Percentiles rank a stretch among this genome's conserved stretches.
phyloP scores from a whole-genome alignment of 208 protist genomes.

The Acanthamoeba triangularis region DNA sequence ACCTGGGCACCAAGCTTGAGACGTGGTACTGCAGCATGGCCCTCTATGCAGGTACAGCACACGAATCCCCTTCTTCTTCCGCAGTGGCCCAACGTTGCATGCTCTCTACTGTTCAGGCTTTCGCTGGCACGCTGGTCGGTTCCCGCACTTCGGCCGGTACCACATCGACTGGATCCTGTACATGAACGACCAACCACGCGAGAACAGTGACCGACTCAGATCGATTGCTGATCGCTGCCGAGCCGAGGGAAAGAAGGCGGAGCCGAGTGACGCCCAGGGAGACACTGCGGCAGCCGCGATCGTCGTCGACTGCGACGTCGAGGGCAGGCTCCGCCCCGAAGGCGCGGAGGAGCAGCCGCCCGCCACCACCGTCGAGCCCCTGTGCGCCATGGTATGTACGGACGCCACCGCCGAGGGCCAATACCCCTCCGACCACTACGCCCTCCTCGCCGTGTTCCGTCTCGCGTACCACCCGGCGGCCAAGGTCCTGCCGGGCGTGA shows the following conservation, averaged over 20 bases:
- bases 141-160: constrained; percentile 30
- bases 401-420: background rate
- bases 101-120: constrained; percentile 6
- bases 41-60: background rate
- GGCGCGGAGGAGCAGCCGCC: background rate
- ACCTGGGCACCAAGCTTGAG: background rate
- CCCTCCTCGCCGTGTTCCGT: background rate
- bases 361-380: background rate
- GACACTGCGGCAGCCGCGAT: background rate
- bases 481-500: background rate
- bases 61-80: no score
- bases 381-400: constrained; percentile 6
- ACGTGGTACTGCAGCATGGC: constrained; percentile 3
- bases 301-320: no score
- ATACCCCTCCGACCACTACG: constrained; percentile 35
- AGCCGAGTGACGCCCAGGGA: background rate
- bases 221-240: background rate
- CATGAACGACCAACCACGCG: background rate
- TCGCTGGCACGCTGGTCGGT: background rate
- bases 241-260: background rate
- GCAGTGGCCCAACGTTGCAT: background rate
- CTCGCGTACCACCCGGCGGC: background rate
- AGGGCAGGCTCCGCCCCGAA: no score
- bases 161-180: constrained; percentile 58
- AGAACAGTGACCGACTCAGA: background rate